phyloP scores from a whole-genome alignment of 2,329 filamentous ascomycete species.

The Colletotrichum salicis region DNA sequence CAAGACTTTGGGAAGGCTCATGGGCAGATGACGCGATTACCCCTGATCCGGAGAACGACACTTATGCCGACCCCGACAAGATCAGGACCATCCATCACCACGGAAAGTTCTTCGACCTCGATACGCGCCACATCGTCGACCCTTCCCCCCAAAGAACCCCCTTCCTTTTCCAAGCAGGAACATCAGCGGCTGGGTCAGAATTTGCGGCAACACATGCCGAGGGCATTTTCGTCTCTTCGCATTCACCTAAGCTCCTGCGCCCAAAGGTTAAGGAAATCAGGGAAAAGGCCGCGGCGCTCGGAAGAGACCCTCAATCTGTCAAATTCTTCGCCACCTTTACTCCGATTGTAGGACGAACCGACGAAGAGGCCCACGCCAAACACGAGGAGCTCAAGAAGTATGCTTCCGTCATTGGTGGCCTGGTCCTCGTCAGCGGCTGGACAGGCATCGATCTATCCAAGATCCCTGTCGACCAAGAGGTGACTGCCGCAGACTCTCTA shows the following conservation, averaged over 20 bases:
- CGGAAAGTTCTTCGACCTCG: slow-evolving; percentile 34
- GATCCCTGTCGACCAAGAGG: slow-evolving; percentile 67
- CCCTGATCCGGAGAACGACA: slow-evolving; percentile 63
- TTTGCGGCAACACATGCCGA: slow-evolving; percentile 70
- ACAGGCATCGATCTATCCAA: slow-evolving; percentile 69
- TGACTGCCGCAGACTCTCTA: slow-evolving; percentile 63
- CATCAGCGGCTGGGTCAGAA: slow-evolving; percentile 64
- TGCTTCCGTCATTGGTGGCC: slow-evolving; percentile 62
- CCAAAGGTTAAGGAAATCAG: slow-evolving; percentile 65
- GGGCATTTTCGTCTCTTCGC: slow-evolving; percentile 68
- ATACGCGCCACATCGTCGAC: slow-evolving; percentile 59
- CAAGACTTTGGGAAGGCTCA: slow-evolving; percentile 63
- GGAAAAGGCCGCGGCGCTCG: slow-evolving; percentile 58
- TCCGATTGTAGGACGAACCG: slow-evolving; percentile 59
- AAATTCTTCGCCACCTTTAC: slow-evolving; percentile 66
- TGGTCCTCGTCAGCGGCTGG: slow-evolving; percentile 68
- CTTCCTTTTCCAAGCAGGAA: slow-evolving; percentile 69
- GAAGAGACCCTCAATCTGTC: slow-evolving; percentile 66
- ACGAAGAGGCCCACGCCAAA: slow-evolving; percentile 64
- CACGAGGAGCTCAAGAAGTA: slow-evolving; percentile 62
- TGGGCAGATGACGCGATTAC: slow-evolving; percentile 68
- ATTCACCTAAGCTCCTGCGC: slow-evolving; percentile 58
- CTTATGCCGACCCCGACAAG: slow-evolving; percentile 67
- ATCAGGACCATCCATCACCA: slow-evolving; percentile 69
- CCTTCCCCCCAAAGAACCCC: slow-evolving; percentile 68